Percentiles rank a stretch among this genome's conserved stretches.
Conservation (phyloP, 176 grass and related monocot species). For the Melocanna baccifera region DNA sequence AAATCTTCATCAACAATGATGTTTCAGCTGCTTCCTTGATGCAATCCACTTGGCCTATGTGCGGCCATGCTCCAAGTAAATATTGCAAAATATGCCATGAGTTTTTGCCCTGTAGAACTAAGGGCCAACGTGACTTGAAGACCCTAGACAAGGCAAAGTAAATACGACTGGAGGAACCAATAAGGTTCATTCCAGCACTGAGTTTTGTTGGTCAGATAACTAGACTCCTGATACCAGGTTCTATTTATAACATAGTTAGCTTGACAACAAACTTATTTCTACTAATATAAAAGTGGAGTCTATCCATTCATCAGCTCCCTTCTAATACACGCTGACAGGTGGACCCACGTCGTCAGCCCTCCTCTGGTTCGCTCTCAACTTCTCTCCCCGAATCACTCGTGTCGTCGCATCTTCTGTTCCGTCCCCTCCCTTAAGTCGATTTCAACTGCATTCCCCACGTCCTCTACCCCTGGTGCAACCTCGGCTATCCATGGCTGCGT, state of each 20-base stretch:
- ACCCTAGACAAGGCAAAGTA: background rate
- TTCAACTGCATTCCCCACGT: too few relatives aligned
- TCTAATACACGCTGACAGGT: too few relatives aligned
- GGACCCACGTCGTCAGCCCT: too few relatives aligned
- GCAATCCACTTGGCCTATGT: background rate
- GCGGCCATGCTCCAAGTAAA: background rate
- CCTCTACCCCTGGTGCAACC: too few relatives aligned
- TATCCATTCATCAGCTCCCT: too few relatives aligned
- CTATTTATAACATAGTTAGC: background rate
- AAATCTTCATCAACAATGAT: background rate
- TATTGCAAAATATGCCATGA: background rate
- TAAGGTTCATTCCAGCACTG: background rate
- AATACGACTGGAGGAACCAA: background rate
- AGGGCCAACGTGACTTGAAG: background rate
- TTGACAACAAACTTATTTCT: background rate
- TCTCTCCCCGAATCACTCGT: too few relatives aligned
- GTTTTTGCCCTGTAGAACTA: background rate
- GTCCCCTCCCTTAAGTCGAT: too few relatives aligned
- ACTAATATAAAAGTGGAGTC: too few relatives aligned
- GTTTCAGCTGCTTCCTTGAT: background rate
- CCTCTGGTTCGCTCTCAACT: rapidly evolving
- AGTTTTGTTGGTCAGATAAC: background rate
- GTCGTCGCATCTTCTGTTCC: rapidly evolving
- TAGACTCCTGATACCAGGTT: background rate
- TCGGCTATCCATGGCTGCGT: too few relatives aligned